A percentile compares a stretch with the other conserved stretches of the same genome.
These are phyloP conservation scores for Suillus subaureus DNA, from an alignment of 768 basidiomycete species.

Conservation along the genomic window DNA sequence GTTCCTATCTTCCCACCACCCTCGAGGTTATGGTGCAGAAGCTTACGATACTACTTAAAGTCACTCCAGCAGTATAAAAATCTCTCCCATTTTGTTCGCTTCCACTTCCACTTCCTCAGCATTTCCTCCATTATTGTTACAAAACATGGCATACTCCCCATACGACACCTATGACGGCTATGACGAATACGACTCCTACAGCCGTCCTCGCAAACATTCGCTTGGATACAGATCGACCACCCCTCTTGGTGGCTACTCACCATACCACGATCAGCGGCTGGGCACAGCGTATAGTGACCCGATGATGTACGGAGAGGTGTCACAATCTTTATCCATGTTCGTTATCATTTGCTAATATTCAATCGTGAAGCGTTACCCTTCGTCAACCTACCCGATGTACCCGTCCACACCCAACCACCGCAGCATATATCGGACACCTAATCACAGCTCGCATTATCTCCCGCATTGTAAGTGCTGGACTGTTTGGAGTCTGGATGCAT, in stretches of 20 bases:
- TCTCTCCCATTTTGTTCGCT: not conserved
- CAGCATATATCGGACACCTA: constrained; percentile 39
- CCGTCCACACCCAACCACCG: constrained; percentile 28
- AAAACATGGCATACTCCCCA: constrained; percentile 42
- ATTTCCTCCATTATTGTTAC: constrained; percentile 13
- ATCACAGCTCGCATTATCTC: constrained; percentile 42
- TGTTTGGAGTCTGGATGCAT: not conserved
- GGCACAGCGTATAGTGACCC: constrained; percentile 41
- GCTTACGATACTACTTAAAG: constrained; percentile 16
- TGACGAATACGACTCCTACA: constrained; percentile 19
- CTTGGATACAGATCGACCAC: constrained; percentile 34
- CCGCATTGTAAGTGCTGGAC: constrained; percentile 32
- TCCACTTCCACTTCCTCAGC: constrained; percentile 13
- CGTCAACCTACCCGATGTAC: constrained; percentile 51
- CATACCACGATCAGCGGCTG: not conserved
- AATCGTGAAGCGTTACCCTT: constrained; percentile 37
- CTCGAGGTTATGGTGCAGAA: constrained; percentile 29
- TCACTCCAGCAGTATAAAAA: constrained; percentile 26
- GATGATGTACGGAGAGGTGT: constrained; percentile 40
- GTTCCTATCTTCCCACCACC: constrained; percentile 20
- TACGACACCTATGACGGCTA: constrained; percentile 40
- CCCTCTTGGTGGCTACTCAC: constrained; percentile 16
- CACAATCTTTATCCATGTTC: not conserved
- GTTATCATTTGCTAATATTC: constrained; percentile 8
- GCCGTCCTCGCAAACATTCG: constrained; percentile 33